Evolutionary conservation across 208 protist species (phyloP), one percentile per base, ranked within the genome.

Genomic region (Sergeia podlipaevii): DNA sequence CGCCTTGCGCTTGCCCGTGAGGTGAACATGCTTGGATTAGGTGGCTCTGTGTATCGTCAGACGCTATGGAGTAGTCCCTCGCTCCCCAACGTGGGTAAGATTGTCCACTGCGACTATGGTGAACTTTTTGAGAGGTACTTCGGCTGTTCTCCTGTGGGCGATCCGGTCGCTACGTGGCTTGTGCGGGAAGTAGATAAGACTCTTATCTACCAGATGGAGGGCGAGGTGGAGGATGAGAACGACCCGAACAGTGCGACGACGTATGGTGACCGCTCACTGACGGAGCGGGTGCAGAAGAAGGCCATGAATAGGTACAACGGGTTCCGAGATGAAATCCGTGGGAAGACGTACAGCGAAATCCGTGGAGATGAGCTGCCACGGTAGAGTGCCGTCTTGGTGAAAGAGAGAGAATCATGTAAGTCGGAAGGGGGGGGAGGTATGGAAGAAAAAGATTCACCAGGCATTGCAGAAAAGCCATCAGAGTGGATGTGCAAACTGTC

Each of bases 191-290:
- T 94, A 30, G 68, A 83, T 27, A 65, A 86, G 57, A 91, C 81
- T 26, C 66, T 88, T 0, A 67, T 90, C 28, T 91, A 90, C 43
- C 74, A 76, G 47, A 87, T 94, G 80, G 87, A 94, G 53, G 83
- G 75, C 20, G 77, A 89, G 66, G 78, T 94, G 41, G 87, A 94
- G 70, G 87, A 94, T 37, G 87, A 94, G 59, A 94, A 94, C 46
- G 87, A 94, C 24, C 87, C 82, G 27, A 86, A 89, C 73, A 89
- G 80, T 65, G 80, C 79, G n/a, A 88, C 81, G 26, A 94, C 77
- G 27, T 89, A 88, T 37, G 85, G 82, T 4, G 82, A 93, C 44
- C 79, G 81, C 13, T 85, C 77, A 3, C 55, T 93, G 27, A 88
- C 77, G 3, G 83, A 87, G 57, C 70, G 87, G 0, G 83, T 94